Percentiles rank a stretch among this genome's conserved stretches.
Evolutionary conservation across 257 asterid genomes (phyloP).

Genomic region (Linderniella brevidens): DNA sequence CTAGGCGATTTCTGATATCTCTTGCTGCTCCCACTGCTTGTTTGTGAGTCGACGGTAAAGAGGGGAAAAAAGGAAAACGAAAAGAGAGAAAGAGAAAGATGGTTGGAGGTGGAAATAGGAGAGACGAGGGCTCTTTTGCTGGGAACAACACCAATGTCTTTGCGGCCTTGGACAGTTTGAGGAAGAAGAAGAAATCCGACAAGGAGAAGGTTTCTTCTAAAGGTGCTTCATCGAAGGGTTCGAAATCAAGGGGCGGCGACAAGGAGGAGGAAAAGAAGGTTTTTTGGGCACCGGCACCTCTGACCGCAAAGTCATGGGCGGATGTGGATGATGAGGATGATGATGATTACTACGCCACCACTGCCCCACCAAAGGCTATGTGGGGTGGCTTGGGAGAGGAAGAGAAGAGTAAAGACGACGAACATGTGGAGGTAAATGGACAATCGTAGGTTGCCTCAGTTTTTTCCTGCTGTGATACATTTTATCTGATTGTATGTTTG

Average conservation of each 20-base stretch:
- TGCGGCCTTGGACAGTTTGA: conserved; percentile 75
- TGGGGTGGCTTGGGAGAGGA: conserved; percentile 29
- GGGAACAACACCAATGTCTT: conserved; percentile 70
- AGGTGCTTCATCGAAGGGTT: conserved; percentile 16
- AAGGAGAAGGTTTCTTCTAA: conserved; percentile 27
- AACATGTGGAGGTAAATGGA: conserved; percentile 44
- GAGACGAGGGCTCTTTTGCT: conserved; percentile 50
- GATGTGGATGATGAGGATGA: conserved; percentile 97
- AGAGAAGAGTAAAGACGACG: conserved; percentile 14
- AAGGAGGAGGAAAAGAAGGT: conserved; percentile 36
- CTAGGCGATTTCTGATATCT: no score
- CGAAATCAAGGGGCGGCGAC: conserved; percentile 11
- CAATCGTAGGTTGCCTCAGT: background rate
- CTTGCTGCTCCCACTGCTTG: no score
- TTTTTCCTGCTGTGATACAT: background rate
- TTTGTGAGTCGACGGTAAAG: no score
- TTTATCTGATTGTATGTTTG: background rate
- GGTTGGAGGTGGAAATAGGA: conserved; percentile 80
- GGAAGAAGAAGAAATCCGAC: conserved; percentile 87
- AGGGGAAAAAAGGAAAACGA: no score
- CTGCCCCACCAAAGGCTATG: conserved; percentile 66
- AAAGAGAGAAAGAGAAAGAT: background rate
- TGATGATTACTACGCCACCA: conserved; percentile 83
- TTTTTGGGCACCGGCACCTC: conserved; percentile 88
- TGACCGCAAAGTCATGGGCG: conserved; percentile 80